Conservation (phyloP, 1,139 yeast genomes). For the Sporopachydermia cereana region DNA sequence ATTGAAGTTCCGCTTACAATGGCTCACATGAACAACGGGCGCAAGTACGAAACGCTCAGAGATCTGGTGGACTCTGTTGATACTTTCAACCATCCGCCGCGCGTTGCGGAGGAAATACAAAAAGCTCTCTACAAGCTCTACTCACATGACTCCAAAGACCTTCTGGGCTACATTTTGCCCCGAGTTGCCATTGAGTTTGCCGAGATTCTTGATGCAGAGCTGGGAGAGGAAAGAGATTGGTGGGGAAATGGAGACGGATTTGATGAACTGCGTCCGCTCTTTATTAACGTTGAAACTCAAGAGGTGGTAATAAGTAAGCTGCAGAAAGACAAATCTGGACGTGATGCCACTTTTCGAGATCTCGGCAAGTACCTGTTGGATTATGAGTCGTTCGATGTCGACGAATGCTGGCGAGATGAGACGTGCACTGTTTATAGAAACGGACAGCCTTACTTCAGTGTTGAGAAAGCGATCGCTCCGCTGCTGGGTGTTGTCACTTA, state of each 20-base stretch:
- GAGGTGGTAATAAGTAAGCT: slow-evolving; percentile 29
- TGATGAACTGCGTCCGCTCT: slow-evolving; percentile 24
- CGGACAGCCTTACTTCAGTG: slow-evolving; percentile 43
- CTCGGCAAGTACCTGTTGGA: slow-evolving; percentile 36
- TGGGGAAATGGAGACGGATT: too few species aligned
- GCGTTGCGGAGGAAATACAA: neutral
- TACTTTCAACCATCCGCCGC: neutral
- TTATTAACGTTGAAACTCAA: slow-evolving; percentile 22
- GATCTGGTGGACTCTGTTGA: slow-evolving; percentile 1
- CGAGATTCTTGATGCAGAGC: neutral
- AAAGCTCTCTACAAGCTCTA: slow-evolving; percentile 22
- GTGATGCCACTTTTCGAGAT: slow-evolving; percentile 34
- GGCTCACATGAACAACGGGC: too few species aligned
- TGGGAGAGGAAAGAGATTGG: neutral
- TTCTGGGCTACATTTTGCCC: slow-evolving; percentile 27
- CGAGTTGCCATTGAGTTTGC: slow-evolving; percentile 21
- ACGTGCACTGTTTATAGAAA: slow-evolving; percentile 55
- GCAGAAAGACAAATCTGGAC: slow-evolving; percentile 34
- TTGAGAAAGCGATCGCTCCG: slow-evolving; percentile 77
- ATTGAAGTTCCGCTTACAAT: too few species aligned
- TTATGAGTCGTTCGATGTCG: slow-evolving; percentile 28
- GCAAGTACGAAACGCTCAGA: too few species aligned
- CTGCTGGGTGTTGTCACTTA: slow-evolving; percentile 78
- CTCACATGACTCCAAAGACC: slow-evolving; percentile 26
- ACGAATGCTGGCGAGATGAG: slow-evolving; percentile 84